These are phyloP conservation scores for Lablab purpureus DNA, from an alignment of 306 rosid species.

Conservation along the genomic window DNA sequence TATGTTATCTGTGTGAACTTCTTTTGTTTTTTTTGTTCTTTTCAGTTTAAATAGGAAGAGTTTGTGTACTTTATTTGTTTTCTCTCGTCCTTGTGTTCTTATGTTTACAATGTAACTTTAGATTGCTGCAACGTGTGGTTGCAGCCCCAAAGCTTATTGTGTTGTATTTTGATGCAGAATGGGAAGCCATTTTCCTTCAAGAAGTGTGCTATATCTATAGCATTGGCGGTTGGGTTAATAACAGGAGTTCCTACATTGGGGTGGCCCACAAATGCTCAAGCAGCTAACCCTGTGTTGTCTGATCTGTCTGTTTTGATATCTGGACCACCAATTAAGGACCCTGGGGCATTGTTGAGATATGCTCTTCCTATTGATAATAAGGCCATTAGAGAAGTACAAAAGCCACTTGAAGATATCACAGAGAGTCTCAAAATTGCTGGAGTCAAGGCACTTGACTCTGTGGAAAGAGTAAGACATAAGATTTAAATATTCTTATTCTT, in stretches of 20 bases:
- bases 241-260: slow-evolving; percentile 86
- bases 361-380: slow-evolving; percentile 92
- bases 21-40: background rate
- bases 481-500: slow-evolving; percentile 34
- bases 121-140: slow-evolving; percentile 31
- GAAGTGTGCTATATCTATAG: slow-evolving; percentile 78
- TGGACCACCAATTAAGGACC: slow-evolving; percentile 98
- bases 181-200: slow-evolving; percentile 67
- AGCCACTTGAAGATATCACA: slow-evolving; percentile 94
- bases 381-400: slow-evolving; percentile 96
- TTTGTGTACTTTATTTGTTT: background rate
- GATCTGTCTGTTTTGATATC: slow-evolving; percentile 86
- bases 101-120: slow-evolving; percentile 16
- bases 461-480: slow-evolving; percentile 77
- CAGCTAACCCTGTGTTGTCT: slow-evolving; percentile 70
- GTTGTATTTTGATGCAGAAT: slow-evolving; percentile 59
- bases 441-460: slow-evolving; percentile 88
- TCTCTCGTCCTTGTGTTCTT: background rate
- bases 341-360: slow-evolving; percentile 89
- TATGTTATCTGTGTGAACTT: slow-evolving; percentile 19
- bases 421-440: slow-evolving; percentile 92
- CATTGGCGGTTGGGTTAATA: slow-evolving; percentile 77
- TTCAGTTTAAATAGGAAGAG: background rate
- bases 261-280: slow-evolving; percentile 61
- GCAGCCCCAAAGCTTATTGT: slow-evolving; percentile 25